A percentile compares a stretch with the other conserved stretches of the same genome.
These are phyloP conservation scores for Penicillium silybi DNA, from an alignment of 495 filamentous ascomycete species.

Conservation along the genomic window DNA sequence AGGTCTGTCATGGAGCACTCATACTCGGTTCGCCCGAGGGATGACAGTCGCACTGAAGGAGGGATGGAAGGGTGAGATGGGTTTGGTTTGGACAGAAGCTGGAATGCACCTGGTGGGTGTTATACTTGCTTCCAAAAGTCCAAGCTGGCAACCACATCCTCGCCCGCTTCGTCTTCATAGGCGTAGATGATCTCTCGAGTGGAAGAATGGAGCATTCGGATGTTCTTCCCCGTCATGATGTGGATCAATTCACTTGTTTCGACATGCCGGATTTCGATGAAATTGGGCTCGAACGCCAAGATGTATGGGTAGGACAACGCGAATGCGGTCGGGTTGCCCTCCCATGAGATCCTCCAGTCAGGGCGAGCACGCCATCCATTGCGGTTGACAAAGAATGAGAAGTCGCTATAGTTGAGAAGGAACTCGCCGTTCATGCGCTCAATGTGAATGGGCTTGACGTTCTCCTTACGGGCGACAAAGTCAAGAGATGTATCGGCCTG, in stretches of 20 bases:
- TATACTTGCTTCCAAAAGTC: slow-evolving; percentile 79
- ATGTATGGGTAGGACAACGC: slow-evolving; percentile 94
- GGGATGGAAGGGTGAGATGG: neutral
- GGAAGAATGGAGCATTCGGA: slow-evolving; percentile 93
- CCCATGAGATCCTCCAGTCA: slow-evolving; percentile 97
- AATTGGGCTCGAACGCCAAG: slow-evolving; percentile 96
- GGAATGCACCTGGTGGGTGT: neutral
- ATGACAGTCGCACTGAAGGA: neutral
- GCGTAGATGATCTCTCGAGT: slow-evolving; percentile 97
- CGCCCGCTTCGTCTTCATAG: slow-evolving; percentile 90
- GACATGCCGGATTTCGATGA: slow-evolving; percentile 92
- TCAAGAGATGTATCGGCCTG: slow-evolving; percentile 98
- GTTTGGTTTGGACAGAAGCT: neutral
- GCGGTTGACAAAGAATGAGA: slow-evolving; percentile 97
- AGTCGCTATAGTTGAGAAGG: slow-evolving; percentile 95
- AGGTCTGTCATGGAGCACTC: neutral
- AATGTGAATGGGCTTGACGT: slow-evolving; percentile 94
- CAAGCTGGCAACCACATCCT: slow-evolving; percentile 90
- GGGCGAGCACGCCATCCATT: slow-evolving; percentile 95
- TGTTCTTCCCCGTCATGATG: slow-evolving; percentile 92
- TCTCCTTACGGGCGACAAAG: slow-evolving; percentile 89
- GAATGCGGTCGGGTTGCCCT: slow-evolving; percentile 86
- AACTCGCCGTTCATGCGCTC: slow-evolving; percentile 96
- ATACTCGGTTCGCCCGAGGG: neutral
- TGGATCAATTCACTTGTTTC: slow-evolving; percentile 87